Evolutionary conservation across 768 basidiomycete genomes (phyloP), one percentile per base, ranked within the genome.

Genomic region (Rhodotorula graminis): DNA sequence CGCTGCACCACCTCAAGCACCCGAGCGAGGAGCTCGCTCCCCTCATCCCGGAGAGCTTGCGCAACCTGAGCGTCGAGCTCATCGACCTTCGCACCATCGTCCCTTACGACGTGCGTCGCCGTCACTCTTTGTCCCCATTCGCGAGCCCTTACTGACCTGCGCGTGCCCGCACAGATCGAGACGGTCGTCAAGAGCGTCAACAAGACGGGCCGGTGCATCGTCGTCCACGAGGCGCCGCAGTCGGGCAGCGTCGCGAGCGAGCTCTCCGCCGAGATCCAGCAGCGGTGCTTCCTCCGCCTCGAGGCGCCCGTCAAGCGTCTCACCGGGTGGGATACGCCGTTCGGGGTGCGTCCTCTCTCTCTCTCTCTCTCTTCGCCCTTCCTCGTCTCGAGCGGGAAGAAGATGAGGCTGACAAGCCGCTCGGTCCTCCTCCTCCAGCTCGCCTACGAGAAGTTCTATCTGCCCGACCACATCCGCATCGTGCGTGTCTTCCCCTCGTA

Each of bases 141-240:
- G n/a, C n/a, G n/a, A n/a, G n/a, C n/a, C n/a, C n/a, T n/a, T n/a
- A n/a, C n/a, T n/a, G n/a, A n/a, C n/a, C n/a, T n/a, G n/a, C n/a
- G n/a, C n/a, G n/a, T n/a, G n/a, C n/a, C n/a, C n/a, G n/a, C 29
- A 25, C n/a, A 75, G 69, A 84, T 90, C 25, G 87, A 90, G 63
- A 88, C 88, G 0, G 82, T 97, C 61, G 84, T 86, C 37, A 88
- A 91, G 80, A 92, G 91, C 75, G 93, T 96, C 29, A 86, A 86
- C 66, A 86, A 89, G 70, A 96, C 93, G 0, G 90, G 93, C 1
- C 83, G 93, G 31, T 84, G 93, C 69, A 87, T 96, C 29, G 85
- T 97, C 63, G 92, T 96, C 27, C 94, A 96, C 78, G 93, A 97
- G 82, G 94, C 94, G 2, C 88, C 92, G 6, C 85, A 87, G 79